phyloP scores from a whole-genome alignment of 768 basidiomycete species.

The Kwoniella sp. region DNA sequence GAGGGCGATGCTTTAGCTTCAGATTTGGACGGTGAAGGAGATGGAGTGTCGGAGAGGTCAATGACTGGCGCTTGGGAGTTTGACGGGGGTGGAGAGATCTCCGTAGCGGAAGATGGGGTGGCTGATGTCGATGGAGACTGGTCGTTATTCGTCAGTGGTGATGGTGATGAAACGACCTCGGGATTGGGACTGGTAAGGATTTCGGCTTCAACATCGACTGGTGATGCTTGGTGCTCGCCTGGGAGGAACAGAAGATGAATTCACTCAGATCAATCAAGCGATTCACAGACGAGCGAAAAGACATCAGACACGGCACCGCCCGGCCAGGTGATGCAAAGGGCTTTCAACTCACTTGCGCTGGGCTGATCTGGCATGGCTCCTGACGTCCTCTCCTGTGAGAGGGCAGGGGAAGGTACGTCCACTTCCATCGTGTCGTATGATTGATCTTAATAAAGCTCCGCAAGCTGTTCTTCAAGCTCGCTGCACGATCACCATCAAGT shows the following conservation, averaged over 20 bases:
- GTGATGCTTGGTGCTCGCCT: no score
- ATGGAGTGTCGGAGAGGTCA: not conserved
- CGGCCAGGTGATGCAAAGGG: no score
- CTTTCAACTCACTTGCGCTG: not conserved
- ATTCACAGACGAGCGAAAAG: no score
- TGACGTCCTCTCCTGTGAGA: not conserved
- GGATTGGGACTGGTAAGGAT: not conserved
- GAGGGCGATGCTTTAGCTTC: constrained; percentile 7
- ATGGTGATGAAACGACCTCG: not conserved
- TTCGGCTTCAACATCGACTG: not conserved
- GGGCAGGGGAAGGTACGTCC: not conserved
- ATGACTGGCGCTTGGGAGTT: not conserved
- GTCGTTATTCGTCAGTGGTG: not conserved
- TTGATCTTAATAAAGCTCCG: no score
- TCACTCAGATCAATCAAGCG: no score
- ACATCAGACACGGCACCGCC: no score
- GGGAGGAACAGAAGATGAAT: no score
- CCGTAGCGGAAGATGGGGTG: not conserved
- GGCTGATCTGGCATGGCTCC: not conserved
- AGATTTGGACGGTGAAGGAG: constrained; percentile 6
- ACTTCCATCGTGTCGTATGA: not conserved
- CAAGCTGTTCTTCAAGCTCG: no score
- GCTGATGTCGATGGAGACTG: not conserved
- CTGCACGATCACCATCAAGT: no score
- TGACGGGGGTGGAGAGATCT: not conserved